Evolutionary conservation across 148 eudicot species (phyloP).

Genomic region (Arbutus unedo): DNA sequence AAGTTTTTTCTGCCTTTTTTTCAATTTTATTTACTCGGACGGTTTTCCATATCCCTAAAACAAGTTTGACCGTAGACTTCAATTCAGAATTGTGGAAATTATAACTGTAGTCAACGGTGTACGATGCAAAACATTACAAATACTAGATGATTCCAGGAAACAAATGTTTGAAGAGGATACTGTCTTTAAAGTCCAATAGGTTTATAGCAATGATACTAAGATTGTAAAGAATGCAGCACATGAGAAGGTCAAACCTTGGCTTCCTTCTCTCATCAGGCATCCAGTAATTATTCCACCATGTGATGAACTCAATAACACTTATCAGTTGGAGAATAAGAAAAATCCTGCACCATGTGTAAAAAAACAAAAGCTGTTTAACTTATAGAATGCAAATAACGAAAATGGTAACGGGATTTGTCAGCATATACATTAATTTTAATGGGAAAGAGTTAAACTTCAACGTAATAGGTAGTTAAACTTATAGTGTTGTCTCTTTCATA

Average conservation of each 20-base stretch:
- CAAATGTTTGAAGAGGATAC: not conserved
- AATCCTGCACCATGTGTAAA: conserved; percentile 40
- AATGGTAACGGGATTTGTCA: not conserved
- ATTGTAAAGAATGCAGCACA: not conserved
- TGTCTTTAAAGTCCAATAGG: not conserved
- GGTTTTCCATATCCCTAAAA: not conserved
- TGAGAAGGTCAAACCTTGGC: conserved; percentile 48
- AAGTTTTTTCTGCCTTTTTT: not conserved
- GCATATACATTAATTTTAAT: not conserved
- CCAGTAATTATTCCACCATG: conserved; percentile 94
- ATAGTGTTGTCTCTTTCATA: not conserved
- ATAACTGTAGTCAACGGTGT: not conserved
- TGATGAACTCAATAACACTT: conserved; percentile 84
- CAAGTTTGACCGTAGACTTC: not conserved
- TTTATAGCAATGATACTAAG: not conserved
- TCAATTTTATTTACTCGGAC: not conserved
- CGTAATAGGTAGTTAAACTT: not conserved
- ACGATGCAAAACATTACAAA: not conserved
- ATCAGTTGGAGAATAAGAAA: conserved; percentile 86
- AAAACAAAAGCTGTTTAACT: not conserved
- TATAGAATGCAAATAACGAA: not conserved
- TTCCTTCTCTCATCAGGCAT: conserved; percentile 65
- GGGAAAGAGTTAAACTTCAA: not conserved
- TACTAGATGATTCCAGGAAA: not conserved
- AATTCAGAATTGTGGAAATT: not conserved